Evolutionary conservation across 305 asterid genomes (phyloP), one percentile per base, ranked within the genome.

Genomic region (Withania somnifera): DNA sequence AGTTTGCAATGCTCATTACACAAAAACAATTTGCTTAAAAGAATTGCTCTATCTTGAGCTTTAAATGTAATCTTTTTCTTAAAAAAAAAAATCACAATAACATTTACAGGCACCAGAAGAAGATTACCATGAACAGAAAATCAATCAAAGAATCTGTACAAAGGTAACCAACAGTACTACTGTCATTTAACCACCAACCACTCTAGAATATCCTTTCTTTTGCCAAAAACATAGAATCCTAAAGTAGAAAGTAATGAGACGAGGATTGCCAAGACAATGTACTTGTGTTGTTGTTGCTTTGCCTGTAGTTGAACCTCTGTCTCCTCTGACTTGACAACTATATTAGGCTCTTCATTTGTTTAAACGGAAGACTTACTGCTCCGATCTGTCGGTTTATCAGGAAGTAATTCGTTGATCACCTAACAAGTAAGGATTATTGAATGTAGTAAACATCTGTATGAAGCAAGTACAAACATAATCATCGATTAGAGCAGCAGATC

Each of bases 181-280:
- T 50, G 47, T 63, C 26, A 60, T 45, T 80, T 78, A 83, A 78
- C 81, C 28, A 20, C 24, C 84, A 82, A 14, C 73, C 47, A 30
- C 28, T 66, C 15, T 24, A 86, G 82, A 73, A 68, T 40, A 24
- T 71, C 52, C n/a, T 78, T 67, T 32, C 78, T 69, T 67, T 66
- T 67, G 60, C 77, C 83, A 40, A 86, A 86, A 77, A 89, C 81
- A 42, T 82, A 85, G 42, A 88, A 85, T 79, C 86, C 89, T 51
- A 90, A 82, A 60, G 86, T 69, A 17, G 97, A 85, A 50, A 90
- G 76, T 82, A 91, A 76, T 61, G 89, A 77, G 53, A 86, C 83
- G 3, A 89, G 80, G 38, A 81, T 14, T 10, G 88, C 87, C 84
- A 85, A 54, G 81, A 80, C 68, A 22, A 84, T 52, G 85, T 67